Evolutionary conservation across 768 basidiomycete genomes (phyloP).

Genomic region (Suillus placidus): DNA sequence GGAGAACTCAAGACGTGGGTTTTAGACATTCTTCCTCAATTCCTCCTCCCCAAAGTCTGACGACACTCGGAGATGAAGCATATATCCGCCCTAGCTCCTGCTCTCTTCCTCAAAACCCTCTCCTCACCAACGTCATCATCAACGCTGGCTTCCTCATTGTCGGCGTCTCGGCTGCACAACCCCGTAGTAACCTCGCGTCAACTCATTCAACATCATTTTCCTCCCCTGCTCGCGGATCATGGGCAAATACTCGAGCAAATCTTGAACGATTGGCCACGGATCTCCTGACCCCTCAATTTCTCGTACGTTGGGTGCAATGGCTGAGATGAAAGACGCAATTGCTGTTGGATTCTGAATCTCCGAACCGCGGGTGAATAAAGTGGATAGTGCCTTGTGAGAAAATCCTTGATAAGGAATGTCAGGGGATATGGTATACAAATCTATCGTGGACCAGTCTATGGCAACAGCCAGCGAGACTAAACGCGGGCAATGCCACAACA

Average conservation of each 20-base stretch:
- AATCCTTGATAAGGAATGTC: constrained; percentile 11
- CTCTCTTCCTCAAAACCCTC: background rate
- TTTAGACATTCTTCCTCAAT: no score
- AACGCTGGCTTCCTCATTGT: background rate
- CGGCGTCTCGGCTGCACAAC: no score
- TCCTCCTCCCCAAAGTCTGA: no score
- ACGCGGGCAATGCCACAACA: constrained; percentile 5
- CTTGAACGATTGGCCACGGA: constrained; percentile 20
- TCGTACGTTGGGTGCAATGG: constrained; percentile 31
- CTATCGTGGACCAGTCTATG: constrained; percentile 3
- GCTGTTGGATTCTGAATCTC: background rate
- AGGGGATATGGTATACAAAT: background rate
- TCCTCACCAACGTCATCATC: background rate
- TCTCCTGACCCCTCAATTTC: constrained; percentile 13
- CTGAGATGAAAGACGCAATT: constrained; percentile 30
- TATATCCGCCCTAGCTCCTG: no score
- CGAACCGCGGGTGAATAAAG: no score
- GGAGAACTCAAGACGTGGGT: no score
- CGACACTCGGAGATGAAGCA: no score
- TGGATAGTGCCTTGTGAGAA: background rate
- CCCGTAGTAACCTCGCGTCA: no score
- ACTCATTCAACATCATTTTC: background rate
- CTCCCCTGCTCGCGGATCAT: constrained; percentile 4
- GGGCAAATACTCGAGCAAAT: constrained; percentile 25
- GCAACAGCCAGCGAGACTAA: background rate